Evolutionary conservation across 495 filamentous ascomycete genomes (phyloP).

Genomic region (Lasiosphaeria ovina): DNA sequence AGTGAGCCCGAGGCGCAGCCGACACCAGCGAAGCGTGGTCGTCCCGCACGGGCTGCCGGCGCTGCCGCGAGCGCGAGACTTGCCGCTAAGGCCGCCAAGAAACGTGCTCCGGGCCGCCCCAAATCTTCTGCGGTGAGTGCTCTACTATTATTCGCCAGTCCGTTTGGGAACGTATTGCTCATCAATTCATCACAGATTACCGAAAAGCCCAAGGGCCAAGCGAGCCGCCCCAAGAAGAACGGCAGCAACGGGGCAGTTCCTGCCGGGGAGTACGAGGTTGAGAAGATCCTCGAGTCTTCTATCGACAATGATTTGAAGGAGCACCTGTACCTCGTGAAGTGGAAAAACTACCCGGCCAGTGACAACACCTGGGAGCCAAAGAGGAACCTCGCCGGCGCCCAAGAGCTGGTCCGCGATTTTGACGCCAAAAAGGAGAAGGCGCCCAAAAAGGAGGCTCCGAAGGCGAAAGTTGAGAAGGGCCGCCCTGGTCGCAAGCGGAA

Average conservation of each 20-base stretch:
- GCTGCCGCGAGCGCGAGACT: conserved; percentile 26
- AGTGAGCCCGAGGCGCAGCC: conserved; percentile 7
- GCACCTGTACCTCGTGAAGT: conserved; percentile 42
- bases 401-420: conserved; percentile 26
- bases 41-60: conserved; percentile 20
- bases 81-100: conserved; percentile 24
- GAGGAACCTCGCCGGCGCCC: conserved; percentile 28
- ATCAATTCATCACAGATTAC: conserved; percentile 6
- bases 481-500: conserved; percentile 11
- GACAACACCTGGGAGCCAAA: conserved; percentile 48
- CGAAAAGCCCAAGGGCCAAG: conserved; percentile 16
- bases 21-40: conserved; percentile 23
- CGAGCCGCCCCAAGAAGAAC: conserved; percentile 21
- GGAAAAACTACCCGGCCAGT: conserved; percentile 33
- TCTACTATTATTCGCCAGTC: not conserved
- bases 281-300: conserved; percentile 32
- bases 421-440: conserved; percentile 29
- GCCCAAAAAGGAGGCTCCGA: conserved; percentile 4
- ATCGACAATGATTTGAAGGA: conserved; percentile 33
- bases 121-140: conserved; percentile 20
- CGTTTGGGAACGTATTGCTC: not conserved
- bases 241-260: conserved; percentile 9
- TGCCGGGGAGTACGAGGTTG: conserved; percentile 38
- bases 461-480: conserved; percentile 18
- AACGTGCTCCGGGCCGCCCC: conserved; percentile 21